Conservation (phyloP, 441 rosid genomes). For the Erodium trifolium region DNA sequence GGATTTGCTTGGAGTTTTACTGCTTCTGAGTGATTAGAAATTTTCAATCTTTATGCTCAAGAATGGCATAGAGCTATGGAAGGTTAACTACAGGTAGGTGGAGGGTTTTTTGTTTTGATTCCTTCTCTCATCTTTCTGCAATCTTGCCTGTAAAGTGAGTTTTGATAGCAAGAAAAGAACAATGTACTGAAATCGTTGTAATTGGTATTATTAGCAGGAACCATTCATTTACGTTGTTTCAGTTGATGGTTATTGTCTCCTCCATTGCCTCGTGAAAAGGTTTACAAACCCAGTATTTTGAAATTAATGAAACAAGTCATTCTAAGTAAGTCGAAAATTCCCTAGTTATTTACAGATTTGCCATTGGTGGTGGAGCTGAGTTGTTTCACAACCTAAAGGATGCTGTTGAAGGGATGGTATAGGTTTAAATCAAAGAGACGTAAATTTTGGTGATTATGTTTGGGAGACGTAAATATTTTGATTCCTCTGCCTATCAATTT, state of each 20-base stretch:
- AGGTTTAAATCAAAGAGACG: too few species aligned
- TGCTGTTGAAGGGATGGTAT: too few species aligned
- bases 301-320: too few species aligned
- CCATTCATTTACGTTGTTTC: not conserved
- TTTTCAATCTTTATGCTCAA: conserved; percentile 19
- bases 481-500: too few species aligned
- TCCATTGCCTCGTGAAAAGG: too few species aligned
- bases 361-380: too few species aligned
- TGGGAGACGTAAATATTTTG: too few species aligned
- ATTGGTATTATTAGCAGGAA: conserved; percentile 17
- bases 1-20: conserved; percentile 25
- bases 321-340: too few species aligned
- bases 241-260: not conserved
- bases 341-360: too few species aligned
- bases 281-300: too few species aligned
- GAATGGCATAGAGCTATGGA: conserved; percentile 29
- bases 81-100: conserved; percentile 35
- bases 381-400: too few species aligned
- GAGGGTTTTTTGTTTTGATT: conserved; percentile 22
- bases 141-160: conserved; percentile 57
- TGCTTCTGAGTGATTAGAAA: conserved; percentile 26
- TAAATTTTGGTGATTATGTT: too few species aligned
- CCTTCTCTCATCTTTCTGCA: conserved; percentile 18
- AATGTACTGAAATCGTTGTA: conserved; percentile 41
- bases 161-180: conserved; percentile 42